Conservation (phyloP, 2,329 filamentous ascomycete species). For the Phialophora expanda region DNA sequence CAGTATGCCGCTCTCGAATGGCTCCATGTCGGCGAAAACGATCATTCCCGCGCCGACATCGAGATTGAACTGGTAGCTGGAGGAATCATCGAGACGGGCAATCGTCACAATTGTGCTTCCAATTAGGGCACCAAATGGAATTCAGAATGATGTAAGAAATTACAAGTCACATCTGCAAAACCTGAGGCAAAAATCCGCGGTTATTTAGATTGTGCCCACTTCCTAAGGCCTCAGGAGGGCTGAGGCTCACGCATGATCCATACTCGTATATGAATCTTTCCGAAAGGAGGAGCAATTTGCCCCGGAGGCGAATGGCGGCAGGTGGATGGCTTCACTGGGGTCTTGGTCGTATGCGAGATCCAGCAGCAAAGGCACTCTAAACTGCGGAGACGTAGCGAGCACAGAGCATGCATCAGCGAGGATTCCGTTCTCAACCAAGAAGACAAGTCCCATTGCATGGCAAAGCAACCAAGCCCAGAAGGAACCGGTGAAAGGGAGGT, state of each 20-base stretch:
- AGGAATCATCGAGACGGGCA: not conserved
- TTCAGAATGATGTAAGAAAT: constrained; percentile 16
- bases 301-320: constrained; percentile 10
- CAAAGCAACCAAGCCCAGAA: not conserved
- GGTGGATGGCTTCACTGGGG: not conserved
- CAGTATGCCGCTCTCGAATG: constrained; percentile 11
- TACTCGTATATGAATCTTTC: constrained; percentile 13
- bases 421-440: not conserved
- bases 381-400: not conserved
- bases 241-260: constrained; percentile 7
- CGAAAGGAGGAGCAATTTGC: constrained; percentile 16
- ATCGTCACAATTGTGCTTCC: not conserved
- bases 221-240: not conserved
- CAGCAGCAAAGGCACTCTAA: not conserved
- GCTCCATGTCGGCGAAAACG: constrained; percentile 15
- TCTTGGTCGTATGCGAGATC: not conserved
- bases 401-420: not conserved
- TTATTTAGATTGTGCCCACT: not conserved
- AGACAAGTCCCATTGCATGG: not conserved
- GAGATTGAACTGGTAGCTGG: constrained; percentile 1
- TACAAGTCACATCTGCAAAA: constrained; percentile 8
- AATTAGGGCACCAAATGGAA: not conserved
- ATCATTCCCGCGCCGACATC: constrained; percentile 8
- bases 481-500: constrained; percentile 4
- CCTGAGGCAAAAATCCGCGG: not conserved